phyloP scores from a whole-genome alignment of 2,329 filamentous ascomycete genomes.

The Thielaviopsis musarum region DNA sequence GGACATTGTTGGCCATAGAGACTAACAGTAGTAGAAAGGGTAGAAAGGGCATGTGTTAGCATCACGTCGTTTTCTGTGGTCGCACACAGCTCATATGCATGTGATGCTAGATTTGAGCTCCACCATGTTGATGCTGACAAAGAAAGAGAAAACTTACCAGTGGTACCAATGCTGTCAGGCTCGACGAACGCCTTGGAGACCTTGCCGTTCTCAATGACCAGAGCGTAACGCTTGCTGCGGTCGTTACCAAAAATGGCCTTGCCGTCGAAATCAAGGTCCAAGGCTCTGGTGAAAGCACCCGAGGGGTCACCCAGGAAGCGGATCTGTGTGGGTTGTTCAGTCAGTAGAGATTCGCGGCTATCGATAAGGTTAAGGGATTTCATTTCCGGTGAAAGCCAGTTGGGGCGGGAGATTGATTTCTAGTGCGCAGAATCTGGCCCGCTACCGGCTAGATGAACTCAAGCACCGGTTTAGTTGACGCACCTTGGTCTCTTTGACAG shows the following conservation, averaged over 20 bases:
- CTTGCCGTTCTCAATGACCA: conserved; percentile 70
- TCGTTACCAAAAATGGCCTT: conserved; percentile 63
- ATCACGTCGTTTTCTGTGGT: background rate
- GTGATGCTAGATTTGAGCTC: background rate
- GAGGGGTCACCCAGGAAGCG: conserved; percentile 77
- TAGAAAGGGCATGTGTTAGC: conserved; percentile 1
- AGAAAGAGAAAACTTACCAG: conserved; percentile 35
- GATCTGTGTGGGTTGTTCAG: conserved; percentile 36
- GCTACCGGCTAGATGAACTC: no score
- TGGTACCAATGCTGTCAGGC: conserved; percentile 71
- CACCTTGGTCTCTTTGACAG: conserved; percentile 57
- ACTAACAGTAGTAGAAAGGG: conserved; percentile 19
- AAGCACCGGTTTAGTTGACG: conserved; percentile 20
- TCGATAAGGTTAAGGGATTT: background rate
- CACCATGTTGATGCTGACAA: background rate
- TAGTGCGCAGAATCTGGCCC: no score
- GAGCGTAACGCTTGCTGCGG: conserved; percentile 75
- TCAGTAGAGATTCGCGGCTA: background rate
- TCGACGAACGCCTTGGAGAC: conserved; percentile 70
- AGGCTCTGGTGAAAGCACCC: conserved; percentile 62
- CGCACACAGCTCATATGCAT: background rate
- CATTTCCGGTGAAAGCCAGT: background rate
- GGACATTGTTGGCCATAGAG: conserved; percentile 34
- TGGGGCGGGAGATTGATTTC: no score
- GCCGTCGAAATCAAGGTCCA: conserved; percentile 71